Evolutionary conservation across 768 basidiomycete genomes (phyloP), one percentile per base, ranked within the genome.

Genomic region (Xerocomellus amylosporus): DNA sequence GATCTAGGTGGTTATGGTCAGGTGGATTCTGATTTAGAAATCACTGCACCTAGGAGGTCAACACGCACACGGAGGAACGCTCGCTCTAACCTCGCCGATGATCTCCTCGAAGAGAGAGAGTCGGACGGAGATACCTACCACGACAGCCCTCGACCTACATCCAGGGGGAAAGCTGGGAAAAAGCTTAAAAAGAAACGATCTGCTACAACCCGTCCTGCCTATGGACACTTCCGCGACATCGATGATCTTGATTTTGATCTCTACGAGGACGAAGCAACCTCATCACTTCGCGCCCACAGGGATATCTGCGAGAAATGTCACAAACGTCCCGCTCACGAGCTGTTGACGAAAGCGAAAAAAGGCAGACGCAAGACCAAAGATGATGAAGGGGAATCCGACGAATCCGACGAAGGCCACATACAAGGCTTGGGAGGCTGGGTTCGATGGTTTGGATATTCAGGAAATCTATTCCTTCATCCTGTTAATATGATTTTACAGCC

Each of bases 351-450:
- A 60, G 74, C 74, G 46, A 81, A 74, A 49, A 69, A 61, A 55
- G 76, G 72, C 44, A 48, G 52, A 45, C 74, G 70, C 47, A 79
- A 71, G 65, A 77, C 71, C 58, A 74, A 71, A 55, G 64, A 63
- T 20, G 59, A 72, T 8, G 75, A 78, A n/a, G 77, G 79, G 39
- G 86, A 83, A 46, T 51, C 59, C 4, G 63, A 70, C 10, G 82
- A 80, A 24, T 24, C 24, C 30, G 84, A 86, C 40, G 73, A 77
- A 36, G 80, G 82, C 36, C 74, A 71, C 45, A 71, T 83, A 10
- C 71, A 57, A 13, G 65, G 68, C 8, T 71, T 87, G 43, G 91
- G 91, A 13, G 91, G 91, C 26, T 94, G 91, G 91, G 83, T 93
- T 58, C 79, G 83, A 72, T 94, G 91, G 90, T 90, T 66, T 52